Base-by-base conservation (phyloP, 306 rosid species). In the Begonia loranthoides region DNA sequence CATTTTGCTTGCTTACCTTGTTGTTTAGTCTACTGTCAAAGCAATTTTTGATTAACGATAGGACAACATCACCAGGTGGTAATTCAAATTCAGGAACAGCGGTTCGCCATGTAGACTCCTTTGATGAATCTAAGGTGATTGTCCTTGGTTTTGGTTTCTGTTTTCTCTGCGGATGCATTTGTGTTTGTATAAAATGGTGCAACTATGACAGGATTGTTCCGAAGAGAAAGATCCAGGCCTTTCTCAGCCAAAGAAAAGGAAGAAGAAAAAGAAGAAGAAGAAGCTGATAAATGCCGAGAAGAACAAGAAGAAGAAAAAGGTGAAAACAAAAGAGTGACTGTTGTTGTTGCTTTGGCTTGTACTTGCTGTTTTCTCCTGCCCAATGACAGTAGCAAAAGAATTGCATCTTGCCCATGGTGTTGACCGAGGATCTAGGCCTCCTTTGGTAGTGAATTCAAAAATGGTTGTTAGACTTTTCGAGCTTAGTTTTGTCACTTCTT, bases 81-180 rank as follows among this genome's bases (percentile, higher is more conserved):
- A 55, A 82, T 58, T 79, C 94, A 24, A 78, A 62, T 63, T 60
- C 87, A 7, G 58, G 66, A 63, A 68, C 73, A 58, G 59, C 0
- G 38, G 68, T 85, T 50, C 79, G 67, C 46, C 95, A 81, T 62
- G 90, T 89, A 44, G 73, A 77, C 24, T 72, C 90, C 55, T 85
- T 89, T 53, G 95, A 71, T 40, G 90, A 78, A 45, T 40, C 65
- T 54, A 69, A 78, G 94, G 94, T 83, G 60, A 63, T 40, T 67
- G 50, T 28, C 21, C 10, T 65, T 46, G 52, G 5, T 4, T 39
- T 59, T 36, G 28, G 52, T 56, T 45, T 22, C 5, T 15, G 9
- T 12, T 14, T 44, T 0, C 47, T 10, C 47, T 43, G 15, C 10
- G 6, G 0, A n/a, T 11, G 47, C 13, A 43, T 3, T 43, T 2